These are phyloP conservation scores for Crucihimalaya himalaica DNA, from an alignment of 345 rosid genomes.

Conservation along the genomic window DNA sequence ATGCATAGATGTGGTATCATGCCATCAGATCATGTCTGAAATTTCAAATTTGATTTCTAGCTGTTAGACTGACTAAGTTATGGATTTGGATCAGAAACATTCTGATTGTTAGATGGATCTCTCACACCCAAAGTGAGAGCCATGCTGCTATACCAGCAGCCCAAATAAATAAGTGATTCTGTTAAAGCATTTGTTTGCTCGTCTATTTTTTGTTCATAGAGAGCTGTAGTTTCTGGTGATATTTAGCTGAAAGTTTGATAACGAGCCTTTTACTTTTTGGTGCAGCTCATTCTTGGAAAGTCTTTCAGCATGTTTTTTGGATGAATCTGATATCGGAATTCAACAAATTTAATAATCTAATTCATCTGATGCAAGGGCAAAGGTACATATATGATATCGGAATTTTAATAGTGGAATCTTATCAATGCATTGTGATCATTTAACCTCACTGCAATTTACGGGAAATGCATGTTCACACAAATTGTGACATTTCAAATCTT, in stretches of 20 bases:
- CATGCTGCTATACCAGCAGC: neutral
- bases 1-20: conserved; percentile 1
- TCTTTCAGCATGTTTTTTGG: neutral
- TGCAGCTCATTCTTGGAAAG: conserved; percentile 15
- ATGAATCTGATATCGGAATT: conserved; percentile 5
- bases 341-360: neutral
- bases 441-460: neutral
- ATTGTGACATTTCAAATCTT: neutral
- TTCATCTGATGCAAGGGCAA: conserved; percentile 10
- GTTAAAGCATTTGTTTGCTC: neutral
- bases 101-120: neutral
- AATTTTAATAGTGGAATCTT: conserved; percentile 10
- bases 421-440: conserved; percentile 18
- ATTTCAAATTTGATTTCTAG: neutral
- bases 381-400: conserved; percentile 26
- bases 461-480: neutral
- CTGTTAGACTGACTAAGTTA: neutral
- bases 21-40: neutral
- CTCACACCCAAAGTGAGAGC: neutral
- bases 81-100: conserved; percentile 17
- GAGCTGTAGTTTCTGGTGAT: neutral
- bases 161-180: neutral
- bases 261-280: neutral
- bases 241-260: neutral
- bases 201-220: neutral